Percentiles rank a stretch among this genome's conserved stretches.
Conservation (phyloP, 768 basidiomycete species). For the Steccherinum ochraceum region DNA sequence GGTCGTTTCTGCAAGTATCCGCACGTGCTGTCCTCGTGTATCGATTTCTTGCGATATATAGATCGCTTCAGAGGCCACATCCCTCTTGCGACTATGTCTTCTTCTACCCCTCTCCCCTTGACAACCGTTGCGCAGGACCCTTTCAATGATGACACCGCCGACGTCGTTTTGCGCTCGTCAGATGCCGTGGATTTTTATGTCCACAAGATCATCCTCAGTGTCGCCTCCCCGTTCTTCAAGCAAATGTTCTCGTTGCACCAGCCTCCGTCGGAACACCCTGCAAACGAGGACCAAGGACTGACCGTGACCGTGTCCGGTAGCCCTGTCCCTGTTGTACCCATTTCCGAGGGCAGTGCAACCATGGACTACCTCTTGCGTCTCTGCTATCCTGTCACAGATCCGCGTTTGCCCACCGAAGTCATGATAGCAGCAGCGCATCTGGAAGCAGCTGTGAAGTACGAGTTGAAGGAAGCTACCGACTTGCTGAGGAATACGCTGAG, state of each 20-base stretch:
- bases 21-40: too few species aligned
- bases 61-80: too few species aligned
- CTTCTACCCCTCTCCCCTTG: too few species aligned
- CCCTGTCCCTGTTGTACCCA: neutral
- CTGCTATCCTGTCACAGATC: neutral
- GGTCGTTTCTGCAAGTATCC: too few species aligned
- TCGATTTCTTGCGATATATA: too few species aligned
- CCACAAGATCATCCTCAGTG: constrained; percentile 46
- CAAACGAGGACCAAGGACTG: neutral
- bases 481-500: neutral
- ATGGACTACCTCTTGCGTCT: neutral
- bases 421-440: neutral
- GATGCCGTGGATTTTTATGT: constrained; percentile 38
- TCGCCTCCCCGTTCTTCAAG: constrained; percentile 35
- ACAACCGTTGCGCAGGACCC: too few species aligned
- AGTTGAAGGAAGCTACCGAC: neutral
- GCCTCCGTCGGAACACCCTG: neutral
- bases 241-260: constrained; percentile 2
- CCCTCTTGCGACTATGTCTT: too few species aligned
- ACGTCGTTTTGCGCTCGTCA: constrained; percentile 38
- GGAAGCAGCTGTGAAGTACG: neutral
- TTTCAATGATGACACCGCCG: constrained; percentile 31
- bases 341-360: neutral
- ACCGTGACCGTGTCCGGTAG: too few species aligned
- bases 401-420: neutral